phyloP scores from a whole-genome alignment of 371 early-diverging fungal species.

The Mortierella sp. region DNA sequence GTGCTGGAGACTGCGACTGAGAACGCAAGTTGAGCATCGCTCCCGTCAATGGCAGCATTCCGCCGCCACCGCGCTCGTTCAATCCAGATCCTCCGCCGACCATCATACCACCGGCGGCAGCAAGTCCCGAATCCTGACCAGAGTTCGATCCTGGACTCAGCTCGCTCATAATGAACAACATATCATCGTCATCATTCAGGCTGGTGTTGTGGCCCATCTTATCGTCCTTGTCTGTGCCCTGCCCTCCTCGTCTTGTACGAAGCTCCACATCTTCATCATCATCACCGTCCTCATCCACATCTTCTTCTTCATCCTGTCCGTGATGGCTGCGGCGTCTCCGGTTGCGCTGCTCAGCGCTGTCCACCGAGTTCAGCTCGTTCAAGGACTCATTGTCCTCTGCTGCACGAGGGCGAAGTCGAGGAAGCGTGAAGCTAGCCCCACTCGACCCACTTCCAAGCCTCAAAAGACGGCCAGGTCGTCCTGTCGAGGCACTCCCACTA shows the following conservation, averaged over 20 bases:
- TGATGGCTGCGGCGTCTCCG: conserved; percentile 1
- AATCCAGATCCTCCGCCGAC: conserved; percentile 18
- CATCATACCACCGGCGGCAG: not conserved
- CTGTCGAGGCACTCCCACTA: conserved; percentile 15
- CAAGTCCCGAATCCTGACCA: conserved; percentile 16
- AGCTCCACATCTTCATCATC: conserved; percentile 29
- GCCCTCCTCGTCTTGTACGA: conserved; percentile 2
- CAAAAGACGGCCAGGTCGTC: conserved; percentile 26
- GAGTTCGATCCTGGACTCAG: conserved; percentile 39
- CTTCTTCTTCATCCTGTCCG: conserved; percentile 11
- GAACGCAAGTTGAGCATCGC: conserved; percentile 39
- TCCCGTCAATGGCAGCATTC: conserved; percentile 32
- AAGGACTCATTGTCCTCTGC: conserved; percentile 46
- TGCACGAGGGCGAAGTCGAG: conserved; percentile 37
- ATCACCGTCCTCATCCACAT: conserved; percentile 27
- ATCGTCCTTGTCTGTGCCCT: conserved; percentile 1
- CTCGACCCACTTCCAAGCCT: conserved; percentile 42
- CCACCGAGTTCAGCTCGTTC: conserved; percentile 40
- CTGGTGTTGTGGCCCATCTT: conserved; percentile 28
- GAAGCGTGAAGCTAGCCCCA: conserved; percentile 30
- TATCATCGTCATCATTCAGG: conserved; percentile 53
- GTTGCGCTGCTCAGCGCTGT: not conserved
- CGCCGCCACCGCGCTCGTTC: conserved; percentile 2
- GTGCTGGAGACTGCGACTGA: conserved; percentile 38
- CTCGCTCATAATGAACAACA: conserved; percentile 58